Conservation (phyloP, 176 grass and related monocot genomes). For the Hordeum marinum region DNA sequence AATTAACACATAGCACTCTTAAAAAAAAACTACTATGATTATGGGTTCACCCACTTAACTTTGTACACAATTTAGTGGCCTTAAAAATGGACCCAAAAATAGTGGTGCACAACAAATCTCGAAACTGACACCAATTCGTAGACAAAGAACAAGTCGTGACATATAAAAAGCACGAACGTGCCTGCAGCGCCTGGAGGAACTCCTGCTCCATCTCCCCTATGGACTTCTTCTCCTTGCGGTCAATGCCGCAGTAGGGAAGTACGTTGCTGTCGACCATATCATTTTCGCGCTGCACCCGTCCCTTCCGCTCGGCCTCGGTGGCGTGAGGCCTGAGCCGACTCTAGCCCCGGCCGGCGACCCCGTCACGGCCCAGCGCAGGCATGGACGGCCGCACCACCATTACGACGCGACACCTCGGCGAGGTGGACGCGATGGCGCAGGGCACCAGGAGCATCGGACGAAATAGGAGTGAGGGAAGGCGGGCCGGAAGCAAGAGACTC, state of each 20-base stretch:
- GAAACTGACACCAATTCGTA: background rate
- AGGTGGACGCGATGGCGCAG: conserved; percentile 21
- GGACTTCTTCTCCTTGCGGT: conserved; percentile 71
- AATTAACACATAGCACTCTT: no score
- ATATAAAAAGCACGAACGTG: background rate
- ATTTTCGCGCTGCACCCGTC: conserved; percentile 13
- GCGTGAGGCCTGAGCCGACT: conserved; percentile 1
- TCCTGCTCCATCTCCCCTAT: conserved; percentile 94
- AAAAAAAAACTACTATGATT: no score
- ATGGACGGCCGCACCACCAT: background rate
- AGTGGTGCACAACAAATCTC: background rate
- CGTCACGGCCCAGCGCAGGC: background rate
- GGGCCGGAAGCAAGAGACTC: conserved; percentile 33
- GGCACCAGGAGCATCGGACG: conserved; percentile 18
- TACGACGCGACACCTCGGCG: conserved; percentile 8
- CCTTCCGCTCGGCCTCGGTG: conserved; percentile 25
- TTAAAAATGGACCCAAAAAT: background rate
- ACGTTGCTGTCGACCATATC: conserved; percentile 69
- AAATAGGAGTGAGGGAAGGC: conserved; percentile 15
- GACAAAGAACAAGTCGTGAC: background rate
- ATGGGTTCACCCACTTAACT: background rate
- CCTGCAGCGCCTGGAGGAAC: conserved; percentile 85
- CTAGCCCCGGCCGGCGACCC: background rate
- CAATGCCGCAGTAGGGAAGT: conserved; percentile 80
- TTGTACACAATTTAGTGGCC: background rate